Evolutionary conservation across 179 eudicot genomes (phyloP).

Genomic region (Carnegiea gigantea): DNA sequence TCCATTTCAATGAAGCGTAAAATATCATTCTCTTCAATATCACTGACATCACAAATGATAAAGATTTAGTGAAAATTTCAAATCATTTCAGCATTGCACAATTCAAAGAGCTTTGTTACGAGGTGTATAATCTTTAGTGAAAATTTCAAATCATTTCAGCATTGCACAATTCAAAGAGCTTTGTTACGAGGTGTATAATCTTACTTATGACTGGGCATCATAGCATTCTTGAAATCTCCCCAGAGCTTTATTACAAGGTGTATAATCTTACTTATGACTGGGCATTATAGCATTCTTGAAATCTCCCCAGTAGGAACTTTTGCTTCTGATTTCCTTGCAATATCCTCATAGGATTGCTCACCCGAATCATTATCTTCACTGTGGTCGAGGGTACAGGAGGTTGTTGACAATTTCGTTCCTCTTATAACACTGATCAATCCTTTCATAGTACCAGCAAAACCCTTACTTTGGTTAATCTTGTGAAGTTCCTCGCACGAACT

Average conservation of each 20-base stretch:
- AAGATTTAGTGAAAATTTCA: background rate
- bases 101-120: background rate
- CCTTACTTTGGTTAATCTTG: conserved; percentile 54
- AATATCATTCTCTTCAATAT: conserved; percentile 80
- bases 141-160: no score
- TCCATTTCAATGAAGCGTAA: conserved; percentile 61
- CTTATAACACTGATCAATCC: conserved; percentile 61
- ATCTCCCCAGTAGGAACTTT: conserved; percentile 55
- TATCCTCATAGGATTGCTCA: conserved; percentile 41
- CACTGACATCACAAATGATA: conserved; percentile 33
- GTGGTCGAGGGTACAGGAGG: conserved; percentile 47
- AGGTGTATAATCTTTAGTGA: conserved; percentile 28
- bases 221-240: conserved; percentile 74
- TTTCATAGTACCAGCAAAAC: conserved; percentile 83
- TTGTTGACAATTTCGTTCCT: conserved; percentile 54
- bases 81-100: background rate
- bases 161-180: no score
- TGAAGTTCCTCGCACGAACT: conserved; percentile 65
- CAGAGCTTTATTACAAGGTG: background rate
- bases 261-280: conserved; percentile 32
- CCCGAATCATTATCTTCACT: conserved; percentile 42
- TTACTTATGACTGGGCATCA: conserved; percentile 58
- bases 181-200: no score
- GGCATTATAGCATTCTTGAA: conserved; percentile 71
- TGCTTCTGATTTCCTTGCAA: conserved; percentile 75